Conservation (phyloP, 2,329 filamentous ascomycete species). For the Alternaria triticimaculans region DNA sequence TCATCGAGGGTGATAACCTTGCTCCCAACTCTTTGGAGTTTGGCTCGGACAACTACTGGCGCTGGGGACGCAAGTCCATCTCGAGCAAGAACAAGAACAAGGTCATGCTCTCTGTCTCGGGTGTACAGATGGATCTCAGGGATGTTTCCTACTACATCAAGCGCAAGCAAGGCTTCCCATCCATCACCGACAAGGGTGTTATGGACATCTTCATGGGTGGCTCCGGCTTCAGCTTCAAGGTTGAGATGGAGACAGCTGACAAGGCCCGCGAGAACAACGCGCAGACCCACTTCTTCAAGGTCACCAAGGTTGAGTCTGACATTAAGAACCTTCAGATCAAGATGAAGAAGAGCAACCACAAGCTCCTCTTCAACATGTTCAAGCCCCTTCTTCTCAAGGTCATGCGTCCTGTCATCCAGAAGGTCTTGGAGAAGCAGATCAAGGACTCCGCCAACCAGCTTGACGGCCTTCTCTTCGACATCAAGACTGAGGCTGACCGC, state of each 20-base stretch:
- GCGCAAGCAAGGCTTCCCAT: conserved; percentile 91
- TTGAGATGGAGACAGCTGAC: conserved; percentile 83
- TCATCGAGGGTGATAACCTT: conserved; percentile 95
- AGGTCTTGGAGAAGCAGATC: conserved; percentile 87
- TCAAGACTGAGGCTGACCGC: conserved; percentile 83
- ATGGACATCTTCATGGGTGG: conserved; percentile 88
- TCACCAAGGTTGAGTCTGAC: conserved; percentile 85
- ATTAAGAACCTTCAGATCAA: conserved; percentile 86
- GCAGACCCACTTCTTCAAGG: conserved; percentile 86
- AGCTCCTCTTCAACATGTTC: conserved; percentile 82
- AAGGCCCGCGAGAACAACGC: conserved; percentile 61
- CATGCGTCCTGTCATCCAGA: conserved; percentile 82
- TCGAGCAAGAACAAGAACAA: conserved; percentile 82
- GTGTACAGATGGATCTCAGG: conserved; percentile 86
- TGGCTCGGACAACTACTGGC: conserved; percentile 90
- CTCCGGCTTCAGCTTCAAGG: conserved; percentile 87
- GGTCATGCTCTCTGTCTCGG: conserved; percentile 83
- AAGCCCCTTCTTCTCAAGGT: conserved; percentile 87
- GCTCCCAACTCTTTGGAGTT: conserved; percentile 92
- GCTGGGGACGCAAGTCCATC: conserved; percentile 90
- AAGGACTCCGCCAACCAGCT: conserved; percentile 79
- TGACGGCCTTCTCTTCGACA: conserved; percentile 74
- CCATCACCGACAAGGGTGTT: conserved; percentile 84
- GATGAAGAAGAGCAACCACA: conserved; percentile 93
- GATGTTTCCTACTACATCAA: conserved; percentile 90